Percentiles rank a stretch among this genome's conserved stretches.
These are phyloP conservation scores for Lasiodiplodia citricola DNA, from an alignment of 2,329 filamentous ascomycete genomes.

Conservation along the genomic window DNA sequence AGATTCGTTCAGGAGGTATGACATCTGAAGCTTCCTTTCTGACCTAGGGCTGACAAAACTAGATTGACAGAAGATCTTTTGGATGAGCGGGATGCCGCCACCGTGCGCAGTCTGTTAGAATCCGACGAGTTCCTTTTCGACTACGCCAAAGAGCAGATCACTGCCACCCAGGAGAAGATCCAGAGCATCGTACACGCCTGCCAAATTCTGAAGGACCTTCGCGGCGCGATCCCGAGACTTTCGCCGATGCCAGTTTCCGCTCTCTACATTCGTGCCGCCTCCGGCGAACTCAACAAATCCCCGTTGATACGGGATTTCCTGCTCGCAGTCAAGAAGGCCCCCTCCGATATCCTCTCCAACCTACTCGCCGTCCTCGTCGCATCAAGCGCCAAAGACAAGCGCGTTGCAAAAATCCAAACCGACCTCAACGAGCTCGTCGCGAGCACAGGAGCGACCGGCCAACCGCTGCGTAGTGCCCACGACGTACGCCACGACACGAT, in stretches of 20 bases:
- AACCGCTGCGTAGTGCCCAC: constrained; percentile 73
- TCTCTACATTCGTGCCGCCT: constrained; percentile 67
- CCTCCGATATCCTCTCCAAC: constrained; percentile 58
- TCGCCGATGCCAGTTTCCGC: constrained; percentile 46
- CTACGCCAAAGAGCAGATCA: constrained; percentile 45
- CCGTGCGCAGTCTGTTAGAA: constrained; percentile 62
- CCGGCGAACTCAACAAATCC: constrained; percentile 59
- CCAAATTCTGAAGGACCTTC: constrained; percentile 43
- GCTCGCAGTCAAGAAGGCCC: constrained; percentile 64
- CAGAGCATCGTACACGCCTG: constrained; percentile 47
- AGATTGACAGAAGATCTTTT: constrained; percentile 48
- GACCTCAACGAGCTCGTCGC: constrained; percentile 18
- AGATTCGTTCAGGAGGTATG: constrained; percentile 66
- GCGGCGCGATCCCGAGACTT: constrained; percentile 44
- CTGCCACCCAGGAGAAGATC: constrained; percentile 47
- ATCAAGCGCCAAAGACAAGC: neutral
- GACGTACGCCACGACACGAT: constrained; percentile 71
- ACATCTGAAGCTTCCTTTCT: neutral
- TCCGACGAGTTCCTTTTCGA: constrained; percentile 62
- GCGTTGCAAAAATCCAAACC: neutral
- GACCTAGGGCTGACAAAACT: constrained; percentile 26
- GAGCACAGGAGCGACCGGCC: constrained; percentile 20
- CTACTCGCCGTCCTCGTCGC: constrained; percentile 46
- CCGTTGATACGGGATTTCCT: constrained; percentile 61
- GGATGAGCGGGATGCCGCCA: constrained; percentile 43